Base-by-base conservation (phyloP, 306 rosid species). In the Prunus padus region DNA sequence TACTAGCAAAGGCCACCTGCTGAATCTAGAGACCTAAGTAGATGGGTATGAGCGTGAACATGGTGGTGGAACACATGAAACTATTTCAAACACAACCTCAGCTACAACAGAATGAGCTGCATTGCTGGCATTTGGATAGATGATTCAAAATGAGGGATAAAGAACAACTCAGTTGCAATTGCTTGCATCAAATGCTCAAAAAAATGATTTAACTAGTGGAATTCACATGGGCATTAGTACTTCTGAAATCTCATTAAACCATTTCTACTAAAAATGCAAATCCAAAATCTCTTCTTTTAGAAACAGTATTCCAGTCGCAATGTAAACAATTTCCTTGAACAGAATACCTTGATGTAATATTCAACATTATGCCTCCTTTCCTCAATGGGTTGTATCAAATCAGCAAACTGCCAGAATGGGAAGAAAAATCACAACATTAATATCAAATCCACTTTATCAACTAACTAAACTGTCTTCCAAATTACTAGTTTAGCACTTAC, bases 371-470 rank as follows among this genome's bases (percentile, higher is more conserved):
- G 81, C 49, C 84, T 90, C 72, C 99, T 86, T 52, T 85, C 88
- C 81, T 90, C 96, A 67, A 92, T 74, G 75, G 96, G 89, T 76
- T 92, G 92, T 80, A 95, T 90, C 69, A 95, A 74, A 80, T 90
- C 98, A 62, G 88, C 73, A 69, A 79, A 90, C 98, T 95, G 92
- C 82, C 78, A 80, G 70, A 69, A 65, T 31, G 63, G 45, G 74
- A 59, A 76, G 69, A 76, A 33, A 28, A 67, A 71, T 37, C 13
- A 47, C 40, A 31, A 71, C 56, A 82, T 62, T 25, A 26, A 75
- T 28, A 26, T 69, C 49, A 47, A 81, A 62, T 46, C 63, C 64
- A 57, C 33, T 50, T 47, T 55, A 16, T n/a, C 11, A 2, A 11
- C 71, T 59, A 75, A 75, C 25, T 19, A 52, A 16, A 20, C 4